phyloP scores from a whole-genome alignment of 768 basidiomycete species.

The Dentipellis sp. region DNA sequence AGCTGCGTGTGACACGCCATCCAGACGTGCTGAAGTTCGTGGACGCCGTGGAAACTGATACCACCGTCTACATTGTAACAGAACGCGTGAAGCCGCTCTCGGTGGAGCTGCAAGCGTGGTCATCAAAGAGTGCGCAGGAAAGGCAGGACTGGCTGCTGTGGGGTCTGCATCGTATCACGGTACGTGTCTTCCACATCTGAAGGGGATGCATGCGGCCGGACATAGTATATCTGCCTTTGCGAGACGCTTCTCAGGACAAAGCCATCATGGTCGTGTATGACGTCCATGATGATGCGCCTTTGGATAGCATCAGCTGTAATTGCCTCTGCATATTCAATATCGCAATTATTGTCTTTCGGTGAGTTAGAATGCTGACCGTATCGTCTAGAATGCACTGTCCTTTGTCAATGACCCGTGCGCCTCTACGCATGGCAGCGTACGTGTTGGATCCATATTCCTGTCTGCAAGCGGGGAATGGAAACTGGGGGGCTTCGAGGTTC shows the following conservation, averaged over 20 bases:
- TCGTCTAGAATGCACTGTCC: constrained; percentile 65
- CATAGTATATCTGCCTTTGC: too few relatives aligned
- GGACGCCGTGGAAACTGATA: constrained; percentile 87
- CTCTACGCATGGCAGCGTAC: constrained; percentile 78
- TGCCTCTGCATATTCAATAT: constrained; percentile 1
- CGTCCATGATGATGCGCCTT: neutral
- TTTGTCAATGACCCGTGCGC: constrained; percentile 82
- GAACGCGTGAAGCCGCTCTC: constrained; percentile 81
- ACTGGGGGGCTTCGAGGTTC: constrained; percentile 86
- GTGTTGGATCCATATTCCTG: constrained; percentile 73
- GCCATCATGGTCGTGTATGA: neutral
- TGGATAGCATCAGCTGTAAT: neutral
- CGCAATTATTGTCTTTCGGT: neutral
- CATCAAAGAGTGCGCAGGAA: constrained; percentile 49
- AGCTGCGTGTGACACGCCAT: constrained; percentile 85
- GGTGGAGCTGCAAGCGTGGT: constrained; percentile 50
- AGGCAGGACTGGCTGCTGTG: constrained; percentile 87
- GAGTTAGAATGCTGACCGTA: neutral
- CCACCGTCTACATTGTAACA: constrained; percentile 84
- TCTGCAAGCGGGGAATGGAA: constrained; percentile 96
- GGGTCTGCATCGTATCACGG: constrained; percentile 87
- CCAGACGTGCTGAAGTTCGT: constrained; percentile 95
- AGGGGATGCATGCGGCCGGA: too few relatives aligned
- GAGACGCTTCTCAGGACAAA: too few relatives aligned
- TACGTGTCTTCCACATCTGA: constrained; percentile 28